These are phyloP conservation scores for Komagataea norvegica DNA, from an alignment of 1,139 yeast species.

Conservation along the genomic window DNA sequence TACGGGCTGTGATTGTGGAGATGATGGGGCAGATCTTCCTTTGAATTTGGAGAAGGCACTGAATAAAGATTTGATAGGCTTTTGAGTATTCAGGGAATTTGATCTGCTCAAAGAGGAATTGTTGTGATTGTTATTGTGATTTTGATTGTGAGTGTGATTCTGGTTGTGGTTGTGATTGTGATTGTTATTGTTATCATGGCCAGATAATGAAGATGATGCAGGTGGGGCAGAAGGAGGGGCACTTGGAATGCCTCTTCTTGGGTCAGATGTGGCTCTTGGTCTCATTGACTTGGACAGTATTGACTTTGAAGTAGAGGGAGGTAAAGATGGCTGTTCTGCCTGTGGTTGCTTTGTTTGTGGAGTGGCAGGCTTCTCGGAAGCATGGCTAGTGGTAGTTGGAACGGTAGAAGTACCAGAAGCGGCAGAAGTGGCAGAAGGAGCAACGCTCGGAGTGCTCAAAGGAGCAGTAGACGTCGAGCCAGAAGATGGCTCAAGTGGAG, in stretches of 20 bases:
- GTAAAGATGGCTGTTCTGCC: background rate
- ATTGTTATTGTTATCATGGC: slow-evolving; percentile 7
- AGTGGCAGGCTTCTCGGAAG: too few relatives aligned
- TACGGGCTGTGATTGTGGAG: slow-evolving; percentile 19
- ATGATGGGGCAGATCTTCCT: slow-evolving; percentile 21
- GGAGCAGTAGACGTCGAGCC: too few relatives aligned
- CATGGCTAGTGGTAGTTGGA: background rate
- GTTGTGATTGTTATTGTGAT: slow-evolving; percentile 1
- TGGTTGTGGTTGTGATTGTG: slow-evolving; percentile 6
- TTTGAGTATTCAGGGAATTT: slow-evolving; percentile 14
- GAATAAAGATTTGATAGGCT: slow-evolving; percentile 41
- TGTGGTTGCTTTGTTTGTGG: background rate
- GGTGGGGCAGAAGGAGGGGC: too few relatives aligned
- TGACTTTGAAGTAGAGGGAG: slow-evolving; percentile 15
- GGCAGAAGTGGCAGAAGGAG: background rate
- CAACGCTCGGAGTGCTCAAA: too few relatives aligned
- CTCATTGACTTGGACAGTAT: slow-evolving; percentile 19
- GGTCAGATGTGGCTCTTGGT: slow-evolving; percentile 23
- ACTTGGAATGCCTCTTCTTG: slow-evolving; percentile 7
- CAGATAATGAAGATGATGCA: slow-evolving; percentile 3
- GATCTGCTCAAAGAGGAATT: slow-evolving; percentile 12
- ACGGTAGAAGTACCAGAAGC: slow-evolving; percentile 1
- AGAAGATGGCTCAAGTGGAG: slow-evolving; percentile 3
- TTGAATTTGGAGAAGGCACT: slow-evolving; percentile 52
- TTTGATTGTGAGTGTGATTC: slow-evolving; percentile 3